Evolutionary conservation across 2,329 filamentous ascomycete species (phyloP), one percentile per base, ranked within the genome.

Genomic region (Podosphaera fusca): DNA sequence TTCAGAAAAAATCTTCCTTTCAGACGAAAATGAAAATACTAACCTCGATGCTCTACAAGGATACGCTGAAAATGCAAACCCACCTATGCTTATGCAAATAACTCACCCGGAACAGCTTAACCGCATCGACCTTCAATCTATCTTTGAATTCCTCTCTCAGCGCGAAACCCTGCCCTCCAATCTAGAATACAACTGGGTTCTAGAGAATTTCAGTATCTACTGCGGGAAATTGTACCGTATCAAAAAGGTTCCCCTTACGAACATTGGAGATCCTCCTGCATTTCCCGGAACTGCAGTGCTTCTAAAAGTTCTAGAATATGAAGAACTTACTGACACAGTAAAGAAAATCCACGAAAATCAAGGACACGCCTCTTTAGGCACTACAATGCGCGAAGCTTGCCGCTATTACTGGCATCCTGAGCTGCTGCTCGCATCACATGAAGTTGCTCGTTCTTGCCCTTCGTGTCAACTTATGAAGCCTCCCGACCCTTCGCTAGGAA

Each of bases 391-490:
- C 4, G 36, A 34, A 34, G 36, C 33, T 4, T 4, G n/a, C n/a
- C n/a, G n/a, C n/a, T n/a, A n/a, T n/a, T n/a, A n/a, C n/a, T n/a
- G n/a, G n/a, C n/a, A n/a, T n/a, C n/a, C n/a, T n/a, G n/a, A n/a
- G n/a, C n/a, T n/a, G n/a, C n/a, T n/a, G n/a, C n/a, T n/a, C n/a
- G n/a, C n/a, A n/a, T n/a, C n/a, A n/a, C n/a, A n/a, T n/a, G n/a
- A n/a, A n/a, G n/a, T n/a, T n/a, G n/a, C 46, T 33, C 36, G 36
- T 30, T 45, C 9, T 5, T 45, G 53, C 30, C 7, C 8, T 2
- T 55, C 53, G n/a, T 55, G 53, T 30, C 53, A 55, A 40, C 30
- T 33, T 2, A 55, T 55, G 53, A 55, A 45, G 33, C 30, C 53
- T 9, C 53, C 53, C 31, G 36, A 55, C 21, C 53, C 53, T 14